Evolutionary conservation across 2,329 filamentous ascomycete species (phyloP).

Genomic region (Aureobasidium sp.): DNA sequence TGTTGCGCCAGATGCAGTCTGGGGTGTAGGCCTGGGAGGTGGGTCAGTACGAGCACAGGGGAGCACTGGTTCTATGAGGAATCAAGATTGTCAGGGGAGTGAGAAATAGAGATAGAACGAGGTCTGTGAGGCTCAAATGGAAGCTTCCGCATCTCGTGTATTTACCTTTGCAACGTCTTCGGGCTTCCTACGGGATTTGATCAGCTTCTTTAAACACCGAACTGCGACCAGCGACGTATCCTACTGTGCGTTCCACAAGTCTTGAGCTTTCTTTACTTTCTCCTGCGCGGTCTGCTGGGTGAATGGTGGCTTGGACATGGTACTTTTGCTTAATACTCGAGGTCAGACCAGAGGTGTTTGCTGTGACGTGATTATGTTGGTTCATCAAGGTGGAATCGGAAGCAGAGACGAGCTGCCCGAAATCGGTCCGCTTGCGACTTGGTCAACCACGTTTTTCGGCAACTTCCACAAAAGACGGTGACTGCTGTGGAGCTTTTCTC

Average conservation of each 20-base stretch:
- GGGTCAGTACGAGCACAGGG: constrained; percentile 43
- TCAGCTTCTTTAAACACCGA: neutral
- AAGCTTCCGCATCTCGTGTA: neutral
- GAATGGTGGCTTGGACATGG: constrained; percentile 55
- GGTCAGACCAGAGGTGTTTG: neutral
- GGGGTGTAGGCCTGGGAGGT: constrained; percentile 59
- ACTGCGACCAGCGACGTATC: constrained; percentile 14
- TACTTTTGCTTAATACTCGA: neutral
- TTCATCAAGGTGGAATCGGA: constrained; percentile 7
- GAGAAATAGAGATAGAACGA: neutral
- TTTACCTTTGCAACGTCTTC: constrained; percentile 11
- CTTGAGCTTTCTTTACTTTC: constrained; percentile 79
- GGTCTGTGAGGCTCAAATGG: neutral
- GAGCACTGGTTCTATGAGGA: constrained; percentile 31
- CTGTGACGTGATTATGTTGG: neutral
- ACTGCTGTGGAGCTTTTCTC: constrained; percentile 1
- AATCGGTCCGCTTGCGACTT: neutral
- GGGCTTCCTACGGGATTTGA: constrained; percentile 1
- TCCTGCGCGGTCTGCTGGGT: constrained; percentile 60
- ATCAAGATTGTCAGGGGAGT: neutral
- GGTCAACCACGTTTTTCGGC: neutral
- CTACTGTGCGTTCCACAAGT: constrained; percentile 72
- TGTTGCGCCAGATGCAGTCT: constrained; percentile 74
- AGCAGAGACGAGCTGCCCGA: neutral
- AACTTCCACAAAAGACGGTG: neutral